Percentiles rank a stretch among this genome's conserved stretches.
Conservation (phyloP, 352 stramenopile genomes). For the Phytophthora chlamydospora region DNA sequence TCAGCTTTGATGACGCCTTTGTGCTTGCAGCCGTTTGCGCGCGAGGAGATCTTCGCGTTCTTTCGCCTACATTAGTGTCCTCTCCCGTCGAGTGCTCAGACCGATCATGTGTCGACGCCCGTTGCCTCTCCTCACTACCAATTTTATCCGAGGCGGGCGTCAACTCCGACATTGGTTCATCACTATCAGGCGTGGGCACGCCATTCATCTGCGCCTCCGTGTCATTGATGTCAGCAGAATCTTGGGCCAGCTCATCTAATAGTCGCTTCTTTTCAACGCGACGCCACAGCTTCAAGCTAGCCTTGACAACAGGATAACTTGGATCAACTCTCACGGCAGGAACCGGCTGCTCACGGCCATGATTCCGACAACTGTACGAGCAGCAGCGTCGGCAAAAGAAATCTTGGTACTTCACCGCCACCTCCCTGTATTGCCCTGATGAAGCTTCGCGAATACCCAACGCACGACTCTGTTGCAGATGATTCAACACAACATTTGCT, state of each 20-base stretch:
- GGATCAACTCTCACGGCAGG: constrained; percentile 58
- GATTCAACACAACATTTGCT: constrained; percentile 38
- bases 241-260: constrained; percentile 4
- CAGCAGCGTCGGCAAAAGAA: constrained; percentile 84
- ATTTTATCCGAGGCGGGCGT: background rate
- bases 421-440: constrained; percentile 28
- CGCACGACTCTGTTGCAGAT: constrained; percentile 18
- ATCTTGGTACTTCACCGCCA: constrained; percentile 50
- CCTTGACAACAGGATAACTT: constrained; percentile 59
- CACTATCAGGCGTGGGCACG: constrained; percentile 12
- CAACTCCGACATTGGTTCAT: constrained; percentile 17
- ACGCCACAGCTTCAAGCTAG: constrained; percentile 39
- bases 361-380: constrained; percentile 75
- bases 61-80: constrained; percentile 19
- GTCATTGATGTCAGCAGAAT: constrained; percentile 16
- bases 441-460: constrained; percentile 24
- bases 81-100: constrained; percentile 2
- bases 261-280: constrained; percentile 33
- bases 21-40: constrained; percentile 61
- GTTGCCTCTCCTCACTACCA: constrained; percentile 7
- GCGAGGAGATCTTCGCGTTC: constrained; percentile 45
- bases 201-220: constrained; percentile 18
- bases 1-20: constrained; percentile 52
- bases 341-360: constrained; percentile 61
- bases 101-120: background rate